Percentiles rank a stretch among this genome's conserved stretches.
Conservation (phyloP, 352 stramenopile genomes). For the Globisporangium lucens region DNA sequence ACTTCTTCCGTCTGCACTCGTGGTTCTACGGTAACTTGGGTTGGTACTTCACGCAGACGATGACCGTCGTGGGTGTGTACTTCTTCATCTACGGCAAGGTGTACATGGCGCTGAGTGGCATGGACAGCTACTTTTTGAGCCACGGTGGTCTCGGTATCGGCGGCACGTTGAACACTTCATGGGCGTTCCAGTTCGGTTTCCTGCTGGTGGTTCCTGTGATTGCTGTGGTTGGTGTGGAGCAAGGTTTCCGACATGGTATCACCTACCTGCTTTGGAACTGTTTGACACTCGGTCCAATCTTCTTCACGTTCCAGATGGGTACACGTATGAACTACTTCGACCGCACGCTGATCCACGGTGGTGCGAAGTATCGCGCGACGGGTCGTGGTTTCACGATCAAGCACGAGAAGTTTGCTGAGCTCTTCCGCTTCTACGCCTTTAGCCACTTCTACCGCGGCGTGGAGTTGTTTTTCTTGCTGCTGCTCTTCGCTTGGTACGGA, state of each 20-base stretch:
- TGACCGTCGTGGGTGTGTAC: constrained; percentile 98
- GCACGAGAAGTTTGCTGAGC: constrained; percentile 96
- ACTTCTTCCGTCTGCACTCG: constrained; percentile 97
- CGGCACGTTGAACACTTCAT: constrained; percentile 95
- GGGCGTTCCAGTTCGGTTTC: constrained; percentile 94
- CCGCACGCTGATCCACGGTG: constrained; percentile 96
- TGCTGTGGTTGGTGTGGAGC: constrained; percentile 93
- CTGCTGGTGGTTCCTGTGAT: constrained; percentile 96
- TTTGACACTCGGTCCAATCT: constrained; percentile 96
- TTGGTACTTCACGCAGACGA: constrained; percentile 97
- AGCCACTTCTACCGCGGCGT: constrained; percentile 98
- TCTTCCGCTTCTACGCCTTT: constrained; percentile 97
- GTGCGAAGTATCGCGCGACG: constrained; percentile 97
- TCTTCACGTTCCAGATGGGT: constrained; percentile 99
- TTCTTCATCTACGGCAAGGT: constrained; percentile 98
- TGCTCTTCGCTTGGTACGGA: constrained; percentile 88
- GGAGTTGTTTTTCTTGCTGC: constrained; percentile 87
- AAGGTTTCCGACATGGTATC: constrained; percentile 93
- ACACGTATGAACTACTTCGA: constrained; percentile 99
- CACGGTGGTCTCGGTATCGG: constrained; percentile 91
- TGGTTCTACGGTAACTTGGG: constrained; percentile 99
- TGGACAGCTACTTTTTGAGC: constrained; percentile 91
- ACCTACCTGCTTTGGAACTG: constrained; percentile 94
- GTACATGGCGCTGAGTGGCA: constrained; percentile 92
- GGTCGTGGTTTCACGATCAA: constrained; percentile 99